phyloP scores from a whole-genome alignment of 257 asterid genomes.

The Lavandula angustifolia region DNA sequence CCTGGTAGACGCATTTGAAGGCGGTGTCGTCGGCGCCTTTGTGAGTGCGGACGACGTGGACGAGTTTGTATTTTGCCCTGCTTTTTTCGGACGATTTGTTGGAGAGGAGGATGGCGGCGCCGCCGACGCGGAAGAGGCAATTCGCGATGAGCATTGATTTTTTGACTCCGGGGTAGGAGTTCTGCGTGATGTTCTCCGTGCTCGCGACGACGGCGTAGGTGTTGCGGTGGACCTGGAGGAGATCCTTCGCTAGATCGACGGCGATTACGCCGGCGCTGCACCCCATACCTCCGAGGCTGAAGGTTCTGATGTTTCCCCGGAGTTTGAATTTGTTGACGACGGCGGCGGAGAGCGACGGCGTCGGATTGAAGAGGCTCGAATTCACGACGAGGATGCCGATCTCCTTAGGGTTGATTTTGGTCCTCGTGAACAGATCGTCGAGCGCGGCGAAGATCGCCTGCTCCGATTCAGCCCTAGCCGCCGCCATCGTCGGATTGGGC shows the following conservation, averaged over 20 bases:
- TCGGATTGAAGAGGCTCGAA: constrained; percentile 63
- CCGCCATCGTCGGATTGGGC: constrained; percentile 53
- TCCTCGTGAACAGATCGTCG: constrained; percentile 51
- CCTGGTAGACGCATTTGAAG: constrained; percentile 55
- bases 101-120: constrained; percentile 56
- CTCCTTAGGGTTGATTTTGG: constrained; percentile 49
- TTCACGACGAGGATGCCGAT: constrained; percentile 63
- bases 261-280: constrained; percentile 76
- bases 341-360: constrained; percentile 62
- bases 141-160: constrained; percentile 66
- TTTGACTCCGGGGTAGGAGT: constrained; percentile 54
- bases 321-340: constrained; percentile 60
- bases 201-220: constrained; percentile 61
- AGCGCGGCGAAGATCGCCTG: constrained; percentile 55
- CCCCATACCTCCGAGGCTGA: constrained; percentile 72
- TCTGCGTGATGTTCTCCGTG: constrained; percentile 61
- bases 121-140: constrained; percentile 65
- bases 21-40: constrained; percentile 64
- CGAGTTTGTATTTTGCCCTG: constrained; percentile 58
- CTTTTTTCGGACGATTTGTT: constrained; percentile 43
- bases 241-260: constrained; percentile 56
- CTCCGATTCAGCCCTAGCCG: constrained; percentile 65
- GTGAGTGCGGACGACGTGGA: constrained; percentile 62
- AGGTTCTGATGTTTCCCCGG: constrained; percentile 55
- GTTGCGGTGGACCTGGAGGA: constrained; percentile 55